phyloP scores from a whole-genome alignment of 345 rosid genomes.

The Dimocarpus longan region DNA sequence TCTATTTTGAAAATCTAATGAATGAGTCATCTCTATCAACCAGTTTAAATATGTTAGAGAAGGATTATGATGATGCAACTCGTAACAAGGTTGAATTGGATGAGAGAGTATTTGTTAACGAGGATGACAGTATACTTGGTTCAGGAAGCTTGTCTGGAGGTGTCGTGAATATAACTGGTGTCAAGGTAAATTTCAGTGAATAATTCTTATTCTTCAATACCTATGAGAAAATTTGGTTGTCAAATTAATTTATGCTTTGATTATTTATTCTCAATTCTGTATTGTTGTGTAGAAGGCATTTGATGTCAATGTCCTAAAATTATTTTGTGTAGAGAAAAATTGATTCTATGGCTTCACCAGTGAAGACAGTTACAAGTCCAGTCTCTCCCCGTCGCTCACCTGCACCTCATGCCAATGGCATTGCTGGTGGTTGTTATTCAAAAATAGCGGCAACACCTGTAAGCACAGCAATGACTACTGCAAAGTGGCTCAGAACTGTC shows the following conservation, averaged over 20 bases:
- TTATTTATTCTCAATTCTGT: neutral
- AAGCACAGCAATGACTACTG: conserved; percentile 93
- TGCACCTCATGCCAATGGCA: conserved; percentile 61
- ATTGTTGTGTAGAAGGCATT: conserved; percentile 1
- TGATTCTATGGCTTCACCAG: conserved; percentile 79
- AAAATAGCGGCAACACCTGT: conserved; percentile 87
- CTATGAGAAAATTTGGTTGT: neutral
- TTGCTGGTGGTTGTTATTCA: conserved; percentile 37
- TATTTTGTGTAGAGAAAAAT: conserved; percentile 56
- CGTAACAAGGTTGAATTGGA: conserved; percentile 70
- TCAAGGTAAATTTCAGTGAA: conserved; percentile 49
- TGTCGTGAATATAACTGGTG: conserved; percentile 52
- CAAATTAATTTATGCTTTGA: neutral
- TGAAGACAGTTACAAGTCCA: conserved; percentile 76
- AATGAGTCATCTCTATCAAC: conserved; percentile 69
- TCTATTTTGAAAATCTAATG: conserved; percentile 83
- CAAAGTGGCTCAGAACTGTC: conserved; percentile 90
- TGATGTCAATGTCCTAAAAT: conserved; percentile 7
- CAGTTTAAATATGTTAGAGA: conserved; percentile 66
- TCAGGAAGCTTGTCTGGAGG: conserved; percentile 73
- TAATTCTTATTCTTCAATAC: neutral
- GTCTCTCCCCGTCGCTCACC: conserved; percentile 86
- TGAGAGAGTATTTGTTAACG: conserved; percentile 83
- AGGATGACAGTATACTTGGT: conserved; percentile 81
- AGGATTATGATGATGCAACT: conserved; percentile 70